Evolutionary conservation across 2,329 filamentous ascomycete species (phyloP).

Genomic region (Pseudocercospora crystallina): DNA sequence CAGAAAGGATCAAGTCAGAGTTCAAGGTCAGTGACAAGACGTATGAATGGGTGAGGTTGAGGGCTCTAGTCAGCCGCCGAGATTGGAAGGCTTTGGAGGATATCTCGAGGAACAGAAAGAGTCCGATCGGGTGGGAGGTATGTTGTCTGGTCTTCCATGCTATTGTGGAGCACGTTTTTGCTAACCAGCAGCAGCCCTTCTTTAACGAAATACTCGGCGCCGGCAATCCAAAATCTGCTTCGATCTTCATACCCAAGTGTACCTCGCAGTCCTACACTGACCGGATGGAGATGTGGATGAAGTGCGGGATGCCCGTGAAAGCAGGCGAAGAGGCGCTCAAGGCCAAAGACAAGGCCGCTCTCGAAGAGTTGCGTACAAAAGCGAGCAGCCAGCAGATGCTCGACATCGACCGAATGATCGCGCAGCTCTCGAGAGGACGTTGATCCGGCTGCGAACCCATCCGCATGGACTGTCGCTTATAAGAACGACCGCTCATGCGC

Average conservation of each 20-base stretch:
- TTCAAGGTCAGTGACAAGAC: conserved; percentile 93
- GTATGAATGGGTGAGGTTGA: conserved; percentile 80
- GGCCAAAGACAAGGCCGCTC: conserved; percentile 72
- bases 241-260: conserved; percentile 85
- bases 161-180: conserved; percentile 5
- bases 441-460: conserved; percentile 3
- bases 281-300: conserved; percentile 88
- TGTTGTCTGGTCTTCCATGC: conserved; percentile 35
- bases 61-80: conserved; percentile 83
- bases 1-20: conserved; percentile 83
- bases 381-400: conserved; percentile 68
- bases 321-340: conserved; percentile 90
- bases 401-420: conserved; percentile 80
- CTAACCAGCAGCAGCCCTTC: conserved; percentile 65
- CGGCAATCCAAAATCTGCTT: conserved; percentile 83
- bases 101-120: conserved; percentile 72
- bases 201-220: conserved; percentile 86
- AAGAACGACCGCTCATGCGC: too few relatives aligned
- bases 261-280: conserved; percentile 66
- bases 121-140: conserved; percentile 94
- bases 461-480: too few relatives aligned
- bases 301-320: conserved; percentile 84
- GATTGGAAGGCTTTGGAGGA: conserved; percentile 95
- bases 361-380: conserved; percentile 71
- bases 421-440: conserved; percentile 42